A percentile compares a stretch with the other conserved stretches of the same genome.
Conservation (phyloP, 2,329 filamentous ascomycete genomes). For the Cercospora nicotianae region DNA sequence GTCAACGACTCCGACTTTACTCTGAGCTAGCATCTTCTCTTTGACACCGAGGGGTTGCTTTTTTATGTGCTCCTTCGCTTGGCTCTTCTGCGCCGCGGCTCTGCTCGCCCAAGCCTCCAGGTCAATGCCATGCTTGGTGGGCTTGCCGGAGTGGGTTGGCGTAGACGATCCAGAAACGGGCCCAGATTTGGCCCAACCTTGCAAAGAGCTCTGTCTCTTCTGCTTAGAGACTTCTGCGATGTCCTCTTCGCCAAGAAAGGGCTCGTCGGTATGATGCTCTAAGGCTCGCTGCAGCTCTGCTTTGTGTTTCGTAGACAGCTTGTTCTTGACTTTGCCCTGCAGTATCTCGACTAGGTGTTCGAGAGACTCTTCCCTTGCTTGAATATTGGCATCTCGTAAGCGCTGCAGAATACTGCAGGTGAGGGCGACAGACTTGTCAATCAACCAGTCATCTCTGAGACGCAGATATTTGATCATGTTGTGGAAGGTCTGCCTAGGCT, state of each 20-base stretch:
- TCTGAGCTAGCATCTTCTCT: conserved; percentile 35
- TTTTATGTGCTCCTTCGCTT: conserved; percentile 21
- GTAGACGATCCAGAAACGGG: conserved; percentile 27
- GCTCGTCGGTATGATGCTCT: conserved; percentile 53
- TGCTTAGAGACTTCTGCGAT: conserved; percentile 29
- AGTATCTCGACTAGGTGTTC: conserved; percentile 66
- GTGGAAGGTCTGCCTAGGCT: conserved; percentile 65
- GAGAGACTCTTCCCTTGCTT: conserved; percentile 61
- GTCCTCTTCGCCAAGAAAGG: conserved; percentile 25
- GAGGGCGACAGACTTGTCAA: conserved; percentile 76
- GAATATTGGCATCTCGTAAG: conserved; percentile 74
- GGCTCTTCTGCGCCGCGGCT: conserved; percentile 23
- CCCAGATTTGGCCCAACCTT: conserved; percentile 43
- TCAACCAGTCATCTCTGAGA: conserved; percentile 82
- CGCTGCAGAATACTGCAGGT: conserved; percentile 81
- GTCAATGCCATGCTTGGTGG: conserved; percentile 38
- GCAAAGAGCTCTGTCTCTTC: conserved; percentile 45
- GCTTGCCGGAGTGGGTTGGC: conserved; percentile 24
- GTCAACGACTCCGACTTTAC: conserved; percentile 39
- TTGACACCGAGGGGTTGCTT: conserved; percentile 37
- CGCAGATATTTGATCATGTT: conserved; percentile 78
- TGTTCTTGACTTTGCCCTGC: conserved; percentile 66
- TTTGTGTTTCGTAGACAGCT: conserved; percentile 77
- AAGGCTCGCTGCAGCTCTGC: conserved; percentile 70
- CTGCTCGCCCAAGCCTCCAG: conserved; percentile 23